A percentile compares a stretch with the other conserved stretches of the same genome.
Evolutionary conservation across 164 flowering plant genomes (phyloP).

Genomic region (Akebia trifoliata): DNA sequence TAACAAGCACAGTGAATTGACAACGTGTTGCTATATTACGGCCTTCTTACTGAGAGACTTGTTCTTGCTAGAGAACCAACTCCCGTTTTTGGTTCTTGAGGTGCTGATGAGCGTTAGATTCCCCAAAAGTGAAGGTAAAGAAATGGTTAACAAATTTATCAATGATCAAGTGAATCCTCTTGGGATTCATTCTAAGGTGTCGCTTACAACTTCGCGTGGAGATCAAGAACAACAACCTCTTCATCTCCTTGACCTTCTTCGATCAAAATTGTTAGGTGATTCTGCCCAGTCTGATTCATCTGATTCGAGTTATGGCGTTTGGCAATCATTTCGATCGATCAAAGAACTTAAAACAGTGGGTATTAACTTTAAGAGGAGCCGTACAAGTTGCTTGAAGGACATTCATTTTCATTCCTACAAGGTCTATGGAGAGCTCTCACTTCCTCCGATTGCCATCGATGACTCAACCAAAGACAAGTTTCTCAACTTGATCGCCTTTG

Average conservation of each 20-base stretch:
- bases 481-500: constrained; percentile 14
- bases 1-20: background rate
- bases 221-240: background rate
- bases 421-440: background rate
- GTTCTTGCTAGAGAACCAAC: constrained; percentile 22
- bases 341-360: constrained; percentile 19
- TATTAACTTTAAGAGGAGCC: constrained; percentile 9
- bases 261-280: background rate
- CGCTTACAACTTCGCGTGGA: no score
- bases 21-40: background rate
- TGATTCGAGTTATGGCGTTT: background rate
- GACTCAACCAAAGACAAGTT: constrained; percentile 8
- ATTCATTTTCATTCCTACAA: background rate
- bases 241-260: constrained; percentile 10
- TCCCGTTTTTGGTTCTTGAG: constrained; percentile 11
- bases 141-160: background rate
- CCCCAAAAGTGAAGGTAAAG: background rate
- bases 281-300: no score
- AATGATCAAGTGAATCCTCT: background rate
- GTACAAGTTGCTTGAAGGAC: background rate
- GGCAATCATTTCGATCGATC: constrained; percentile 6
- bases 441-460: constrained; percentile 10
- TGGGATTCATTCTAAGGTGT: background rate
- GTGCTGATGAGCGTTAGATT: background rate
- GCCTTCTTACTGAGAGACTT: constrained; percentile 9